Percentiles rank a stretch among this genome's conserved stretches.
Conservation (phyloP, 805 yeast genomes). For the Sugiyamaella smithiae region DNA sequence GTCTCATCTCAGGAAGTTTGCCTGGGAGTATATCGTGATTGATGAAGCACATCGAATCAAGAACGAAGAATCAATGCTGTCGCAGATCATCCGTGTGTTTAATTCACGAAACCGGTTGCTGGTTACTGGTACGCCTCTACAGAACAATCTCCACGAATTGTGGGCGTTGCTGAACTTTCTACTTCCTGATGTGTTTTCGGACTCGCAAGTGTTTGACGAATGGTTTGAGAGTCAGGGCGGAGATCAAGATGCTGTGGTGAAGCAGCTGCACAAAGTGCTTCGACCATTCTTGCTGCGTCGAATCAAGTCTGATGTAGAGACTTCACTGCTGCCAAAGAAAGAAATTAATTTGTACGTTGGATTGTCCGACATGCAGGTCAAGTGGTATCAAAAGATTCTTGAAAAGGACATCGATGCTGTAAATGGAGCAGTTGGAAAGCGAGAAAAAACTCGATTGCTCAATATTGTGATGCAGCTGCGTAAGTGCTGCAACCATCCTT, state of each 20-base stretch:
- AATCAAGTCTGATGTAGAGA: constrained; percentile 91
- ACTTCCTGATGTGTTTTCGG: constrained; percentile 93
- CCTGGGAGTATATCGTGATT: constrained; percentile 91
- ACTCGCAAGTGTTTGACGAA: constrained; percentile 82
- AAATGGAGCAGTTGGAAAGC: constrained; percentile 90
- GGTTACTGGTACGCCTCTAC: constrained; percentile 95
- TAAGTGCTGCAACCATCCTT: constrained; percentile 96
- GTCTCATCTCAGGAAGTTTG: constrained; percentile 68
- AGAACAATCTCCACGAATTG: constrained; percentile 89
- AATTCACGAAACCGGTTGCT: constrained; percentile 79
- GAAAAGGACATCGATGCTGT: constrained; percentile 96
- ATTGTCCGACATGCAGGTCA: constrained; percentile 91
- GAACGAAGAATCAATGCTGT: constrained; percentile 86
- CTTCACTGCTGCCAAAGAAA: constrained; percentile 82
- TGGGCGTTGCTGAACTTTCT: constrained; percentile 93
- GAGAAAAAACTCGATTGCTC: constrained; percentile 86
- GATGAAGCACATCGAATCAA: constrained; percentile 98
- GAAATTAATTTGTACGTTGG: constrained; percentile 89
- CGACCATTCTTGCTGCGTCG: constrained; percentile 87
- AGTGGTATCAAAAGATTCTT: constrained; percentile 84
- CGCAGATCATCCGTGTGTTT: constrained; percentile 88
- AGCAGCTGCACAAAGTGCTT: constrained; percentile 82
- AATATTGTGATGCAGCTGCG: constrained; percentile 96
- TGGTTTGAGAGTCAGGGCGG: constrained; percentile 70
- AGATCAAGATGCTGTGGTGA: constrained; percentile 75